phyloP scores from a whole-genome alignment of 2,329 filamentous ascomycete genomes.

The Coniochaeta ligniaria region DNA sequence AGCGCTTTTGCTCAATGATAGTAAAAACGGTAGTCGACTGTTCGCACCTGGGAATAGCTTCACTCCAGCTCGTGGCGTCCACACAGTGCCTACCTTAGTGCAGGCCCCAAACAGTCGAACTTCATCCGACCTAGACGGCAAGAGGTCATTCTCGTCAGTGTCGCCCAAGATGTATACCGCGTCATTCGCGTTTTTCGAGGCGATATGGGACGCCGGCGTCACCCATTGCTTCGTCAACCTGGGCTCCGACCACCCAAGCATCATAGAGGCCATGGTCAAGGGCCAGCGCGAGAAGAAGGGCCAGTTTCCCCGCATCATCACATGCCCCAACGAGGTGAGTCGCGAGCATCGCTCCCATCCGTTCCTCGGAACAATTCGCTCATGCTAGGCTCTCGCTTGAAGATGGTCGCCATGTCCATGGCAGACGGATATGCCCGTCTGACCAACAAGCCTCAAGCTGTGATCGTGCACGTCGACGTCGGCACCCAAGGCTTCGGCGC shows the following conservation, averaged over 20 bases:
- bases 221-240: constrained; percentile 54
- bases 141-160: not conserved
- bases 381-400: not conserved
- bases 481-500: constrained; percentile 67
- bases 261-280: constrained; percentile 70
- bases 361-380: not conserved
- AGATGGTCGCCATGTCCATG: constrained; percentile 73
- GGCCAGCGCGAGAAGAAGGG: constrained; percentile 56
- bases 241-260: constrained; percentile 58
- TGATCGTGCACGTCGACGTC: constrained; percentile 68
- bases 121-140: not conserved
- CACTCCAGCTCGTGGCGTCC: not conserved
- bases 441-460: constrained; percentile 59
- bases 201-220: constrained; percentile 63
- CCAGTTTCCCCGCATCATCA: constrained; percentile 60
- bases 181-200: constrained; percentile 77
- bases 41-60: not conserved
- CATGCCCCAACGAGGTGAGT: constrained; percentile 63
- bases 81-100: not conserved
- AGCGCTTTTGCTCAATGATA: not conserved
- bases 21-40: not conserved
- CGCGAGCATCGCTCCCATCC: not conserved
- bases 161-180: constrained; percentile 55
- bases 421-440: constrained; percentile 65
- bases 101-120: not conserved